Base-by-base conservation (phyloP, 164 flowering plant species). In the Vitis rotundifolia region DNA sequence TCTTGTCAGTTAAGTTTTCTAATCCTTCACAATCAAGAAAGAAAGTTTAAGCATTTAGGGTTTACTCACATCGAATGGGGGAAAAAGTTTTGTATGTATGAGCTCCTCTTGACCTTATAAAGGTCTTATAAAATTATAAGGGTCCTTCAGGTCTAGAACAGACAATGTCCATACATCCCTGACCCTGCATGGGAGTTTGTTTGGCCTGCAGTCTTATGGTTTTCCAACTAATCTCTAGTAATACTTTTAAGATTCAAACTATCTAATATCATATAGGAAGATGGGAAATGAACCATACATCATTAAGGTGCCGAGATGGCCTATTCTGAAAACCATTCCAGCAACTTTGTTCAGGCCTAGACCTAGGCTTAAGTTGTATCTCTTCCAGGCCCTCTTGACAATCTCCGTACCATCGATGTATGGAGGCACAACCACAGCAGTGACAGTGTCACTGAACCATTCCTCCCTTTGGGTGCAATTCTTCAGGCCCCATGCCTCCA, bases 401-500 rank as follows among this genome's bases (percentile, higher is more conserved):
- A 95, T 84, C 71, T 92, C 96, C 9, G 92, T n/a, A 71, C 98
- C 89, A 50, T 95, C 93, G 63, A 95, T 87, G 29, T 89, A 79
- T 6, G 96, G 85, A 14, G 98, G 99, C 76, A 95, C 92, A 26
- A 91, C 74, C 58, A 92, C 94, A n/a, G 98, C 98, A 63, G 99
- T 95, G 66, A 95, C 98, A 0, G 98, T 93, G 83, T 95, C 92
- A 73, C 99, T 93, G 79, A 66, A 84, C 97, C 97, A 91, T 75
- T 95, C 99, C 76, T 90, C 96, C 77, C 86, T 91, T 58, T 90
- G 91, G 9, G 97, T 88, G 83, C 97, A 95, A 78, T 93, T 93
- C 82, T 92, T 91, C 86, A 95, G 80, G 19, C 99, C 99, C 99
- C 99, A 95, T 49, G 97, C 99, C 75, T 92, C 94, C 75, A 93